A percentile compares a stretch with the other conserved stretches of the same genome.
These are phyloP conservation scores for Tuber melanosporum DNA, from an alignment of 495 filamentous ascomycete species.

Conservation along the genomic window DNA sequence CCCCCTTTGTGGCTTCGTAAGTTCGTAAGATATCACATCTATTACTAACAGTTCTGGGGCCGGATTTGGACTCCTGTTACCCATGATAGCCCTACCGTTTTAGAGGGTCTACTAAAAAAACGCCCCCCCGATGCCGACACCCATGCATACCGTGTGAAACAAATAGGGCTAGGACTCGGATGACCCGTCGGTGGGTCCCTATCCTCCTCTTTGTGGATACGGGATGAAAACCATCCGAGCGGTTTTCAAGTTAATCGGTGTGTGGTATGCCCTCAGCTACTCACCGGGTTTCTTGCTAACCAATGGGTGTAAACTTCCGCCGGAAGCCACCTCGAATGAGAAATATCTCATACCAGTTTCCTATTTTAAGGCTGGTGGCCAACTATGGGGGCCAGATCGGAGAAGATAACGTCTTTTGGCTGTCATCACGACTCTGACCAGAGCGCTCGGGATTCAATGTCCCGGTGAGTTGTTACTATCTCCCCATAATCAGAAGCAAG, in stretches of 20 bases:
- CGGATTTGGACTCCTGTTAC: not conserved
- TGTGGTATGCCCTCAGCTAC: not conserved
- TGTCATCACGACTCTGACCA: not conserved
- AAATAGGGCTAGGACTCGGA: not conserved
- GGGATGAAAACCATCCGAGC: not conserved
- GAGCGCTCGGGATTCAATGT: not conserved
- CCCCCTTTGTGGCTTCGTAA: not conserved
- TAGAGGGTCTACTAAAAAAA: not conserved
- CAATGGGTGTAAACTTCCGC: not conserved
- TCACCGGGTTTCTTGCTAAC: not conserved
- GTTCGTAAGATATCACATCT: not conserved
- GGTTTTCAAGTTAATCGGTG: not conserved
- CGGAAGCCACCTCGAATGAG: not conserved
- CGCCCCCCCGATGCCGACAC: not conserved
- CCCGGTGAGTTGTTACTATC: not conserved
- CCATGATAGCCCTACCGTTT: not conserved
- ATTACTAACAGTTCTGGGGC: not conserved
- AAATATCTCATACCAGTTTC: not conserved
- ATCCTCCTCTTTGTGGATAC: not conserved
- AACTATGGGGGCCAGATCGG: not conserved
- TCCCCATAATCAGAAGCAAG: not conserved
- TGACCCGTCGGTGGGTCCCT: not conserved
- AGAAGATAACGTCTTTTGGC: not conserved
- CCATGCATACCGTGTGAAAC: not conserved
- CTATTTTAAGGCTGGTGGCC: not conserved